phyloP scores from a whole-genome alignment of 805 yeast genomes.

The Tanozyma kutaoensis region DNA sequence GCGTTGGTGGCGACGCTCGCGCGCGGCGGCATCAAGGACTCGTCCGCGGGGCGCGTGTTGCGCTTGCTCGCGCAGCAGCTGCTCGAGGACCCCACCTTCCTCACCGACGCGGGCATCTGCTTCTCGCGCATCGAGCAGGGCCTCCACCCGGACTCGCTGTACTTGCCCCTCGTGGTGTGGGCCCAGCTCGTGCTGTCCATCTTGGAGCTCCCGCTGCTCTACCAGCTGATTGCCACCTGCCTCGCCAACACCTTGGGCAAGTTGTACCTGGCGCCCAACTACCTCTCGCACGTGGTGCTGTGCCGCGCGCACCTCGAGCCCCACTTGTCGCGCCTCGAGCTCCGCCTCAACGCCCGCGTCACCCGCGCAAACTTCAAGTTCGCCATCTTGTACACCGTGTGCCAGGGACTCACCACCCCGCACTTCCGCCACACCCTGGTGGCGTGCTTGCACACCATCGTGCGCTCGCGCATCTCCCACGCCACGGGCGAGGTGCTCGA shows the following conservation, averaged over 20 bases:
- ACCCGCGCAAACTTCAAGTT: slow-evolving; percentile 36
- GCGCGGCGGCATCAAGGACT: slow-evolving; percentile 48
- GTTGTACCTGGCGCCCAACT: neutral
- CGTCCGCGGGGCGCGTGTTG: slow-evolving; percentile 22
- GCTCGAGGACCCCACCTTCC: slow-evolving; percentile 11
- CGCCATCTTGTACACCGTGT: slow-evolving; percentile 30
- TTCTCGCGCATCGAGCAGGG: slow-evolving; percentile 37
- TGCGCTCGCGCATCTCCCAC: slow-evolving; percentile 28
- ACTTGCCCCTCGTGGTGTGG: slow-evolving; percentile 41
- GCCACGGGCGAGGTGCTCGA: neutral
- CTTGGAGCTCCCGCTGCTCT: slow-evolving; percentile 4
- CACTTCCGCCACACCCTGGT: slow-evolving; percentile 39
- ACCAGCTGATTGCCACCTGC: slow-evolving; percentile 3
- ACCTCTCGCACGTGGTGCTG: too few relatives aligned
- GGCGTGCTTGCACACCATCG: slow-evolving; percentile 27
- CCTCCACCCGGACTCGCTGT: slow-evolving; percentile 27
- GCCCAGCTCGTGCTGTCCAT: slow-evolving; percentile 5
- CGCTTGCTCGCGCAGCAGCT: slow-evolving; percentile 11
- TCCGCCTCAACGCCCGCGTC: slow-evolving; percentile 21
- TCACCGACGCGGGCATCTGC: slow-evolving; percentile 29
- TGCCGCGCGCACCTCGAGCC: slow-evolving; percentile 32
- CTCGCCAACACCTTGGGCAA: neutral
- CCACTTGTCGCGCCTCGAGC: slow-evolving; percentile 30
- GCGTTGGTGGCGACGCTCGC: slow-evolving; percentile 60
- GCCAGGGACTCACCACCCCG: slow-evolving; percentile 48